Conservation (phyloP, 2,329 filamentous ascomycete genomes). For the Biscogniauxia sp. region DNA sequence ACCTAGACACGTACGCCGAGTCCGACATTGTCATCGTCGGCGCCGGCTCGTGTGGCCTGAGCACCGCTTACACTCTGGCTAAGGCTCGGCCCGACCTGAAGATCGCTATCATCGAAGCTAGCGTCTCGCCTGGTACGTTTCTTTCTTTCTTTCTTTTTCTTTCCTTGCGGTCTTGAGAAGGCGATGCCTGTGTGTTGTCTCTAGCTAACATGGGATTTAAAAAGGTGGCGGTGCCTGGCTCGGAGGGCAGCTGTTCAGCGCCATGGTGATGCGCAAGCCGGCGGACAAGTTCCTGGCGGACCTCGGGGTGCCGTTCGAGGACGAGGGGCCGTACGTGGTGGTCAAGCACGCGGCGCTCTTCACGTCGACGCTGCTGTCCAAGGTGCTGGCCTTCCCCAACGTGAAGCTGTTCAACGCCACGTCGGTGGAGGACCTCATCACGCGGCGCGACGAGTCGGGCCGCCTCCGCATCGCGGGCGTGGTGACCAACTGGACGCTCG, state of each 20-base stretch:
- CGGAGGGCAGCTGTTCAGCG: slow-evolving; percentile 89
- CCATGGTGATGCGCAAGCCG: slow-evolving; percentile 94
- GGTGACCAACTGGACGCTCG: slow-evolving; percentile 94
- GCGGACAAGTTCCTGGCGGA: slow-evolving; percentile 81
- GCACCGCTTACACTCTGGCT: slow-evolving; percentile 79
- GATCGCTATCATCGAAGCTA: slow-evolving; percentile 87
- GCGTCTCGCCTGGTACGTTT: slow-evolving; percentile 66
- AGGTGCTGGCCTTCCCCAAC: slow-evolving; percentile 82
- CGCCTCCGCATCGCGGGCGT: slow-evolving; percentile 77
- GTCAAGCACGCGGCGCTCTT: slow-evolving; percentile 94
- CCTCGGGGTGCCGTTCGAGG: slow-evolving; percentile 80
- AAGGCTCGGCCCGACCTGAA: slow-evolving; percentile 84
- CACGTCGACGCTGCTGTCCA: slow-evolving; percentile 81
- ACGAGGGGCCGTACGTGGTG: slow-evolving; percentile 84
- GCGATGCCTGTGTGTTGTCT: too few species aligned
- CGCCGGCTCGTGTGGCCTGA: slow-evolving; percentile 84
- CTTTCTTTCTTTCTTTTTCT: slow-evolving; percentile 6
- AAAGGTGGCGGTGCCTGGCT: slow-evolving; percentile 84
- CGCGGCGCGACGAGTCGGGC: slow-evolving; percentile 56
- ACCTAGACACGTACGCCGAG: slow-evolving; percentile 86
- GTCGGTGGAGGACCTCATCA: slow-evolving; percentile 88
- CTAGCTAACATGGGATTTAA: not conserved
- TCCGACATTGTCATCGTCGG: slow-evolving; percentile 92
- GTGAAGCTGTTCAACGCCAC: slow-evolving; percentile 97
- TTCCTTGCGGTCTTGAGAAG: too few species aligned